These are phyloP conservation scores for Alternaria tenuissima DNA, from an alignment of 2,329 filamentous ascomycete species.

Conservation along the genomic window DNA sequence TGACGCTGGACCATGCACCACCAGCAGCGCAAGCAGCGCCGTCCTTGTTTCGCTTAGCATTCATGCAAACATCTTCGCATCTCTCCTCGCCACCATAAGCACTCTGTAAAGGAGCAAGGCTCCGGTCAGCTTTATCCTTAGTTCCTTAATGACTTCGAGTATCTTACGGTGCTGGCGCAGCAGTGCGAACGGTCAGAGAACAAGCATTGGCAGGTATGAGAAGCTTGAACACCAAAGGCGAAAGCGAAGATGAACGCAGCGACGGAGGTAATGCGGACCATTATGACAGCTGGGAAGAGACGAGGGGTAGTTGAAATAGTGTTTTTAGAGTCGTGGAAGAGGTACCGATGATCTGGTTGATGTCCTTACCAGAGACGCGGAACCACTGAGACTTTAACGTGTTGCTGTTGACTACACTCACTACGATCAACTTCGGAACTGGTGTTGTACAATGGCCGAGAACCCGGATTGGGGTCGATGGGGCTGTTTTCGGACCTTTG, in stretches of 20 bases:
- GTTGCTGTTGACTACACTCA: not conserved
- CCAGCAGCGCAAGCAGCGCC: not conserved
- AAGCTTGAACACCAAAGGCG: constrained; percentile 1
- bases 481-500: not conserved
- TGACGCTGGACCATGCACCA: not conserved
- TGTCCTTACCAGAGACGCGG: not conserved
- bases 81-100: not conserved
- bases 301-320: not conserved
- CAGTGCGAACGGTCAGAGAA: not conserved
- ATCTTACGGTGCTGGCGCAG: not conserved
- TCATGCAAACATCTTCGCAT: not conserved
- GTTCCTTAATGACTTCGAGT: not conserved
- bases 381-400: not conserved
- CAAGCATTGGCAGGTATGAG: constrained; percentile 1
- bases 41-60: not conserved
- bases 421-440: not conserved
- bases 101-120: not conserved
- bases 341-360: not conserved
- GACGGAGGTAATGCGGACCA: not conserved
- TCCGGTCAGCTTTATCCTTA: not conserved
- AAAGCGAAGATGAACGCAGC: not conserved
- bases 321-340: not conserved
- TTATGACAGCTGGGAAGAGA: not conserved
- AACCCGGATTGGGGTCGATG: not conserved
- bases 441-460: not conserved